Base-by-base conservation (phyloP, 257 asterid genomes). In the Solanum habrochaites region DNA sequence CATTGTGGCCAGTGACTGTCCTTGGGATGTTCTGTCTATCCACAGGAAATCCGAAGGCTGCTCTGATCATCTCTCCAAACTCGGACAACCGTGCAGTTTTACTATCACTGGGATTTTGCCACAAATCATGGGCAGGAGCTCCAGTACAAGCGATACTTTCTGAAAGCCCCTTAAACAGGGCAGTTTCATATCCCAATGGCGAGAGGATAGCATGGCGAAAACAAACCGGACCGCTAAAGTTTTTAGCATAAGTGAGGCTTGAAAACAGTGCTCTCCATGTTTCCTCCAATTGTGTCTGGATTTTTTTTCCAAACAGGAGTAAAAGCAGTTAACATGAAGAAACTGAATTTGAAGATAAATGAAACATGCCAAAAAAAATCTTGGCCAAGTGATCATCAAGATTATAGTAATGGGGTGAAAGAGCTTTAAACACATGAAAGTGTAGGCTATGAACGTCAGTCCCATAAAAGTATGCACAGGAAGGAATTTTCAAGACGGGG, bases 11-110 rank as follows among this genome's bases (percentile, higher is more conserved):
- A 1, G 93, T 89, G 62, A 29, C 87, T 11, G 91, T 89, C 85
- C 88, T 93, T 21, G 87, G 85, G 45, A 40, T 78, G 35, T 21
- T 92, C 83, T 88, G 94, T 64, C 92, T 88, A 39, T 95, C 93
- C 67, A 93, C 88, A 7, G 96, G 99, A 45, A 94, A 88, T 72
- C 94, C 97, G 82, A 97, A 93, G n/a, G 97, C 92, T 40, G 99
- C 95, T 87, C 94, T 91, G 86, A 96, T 92, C 99, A 97, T 97
- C 90, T 97, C 99, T 10, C 99, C 99, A 35, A 97, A 97, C 89
- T 97, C 99, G 6, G 98, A 93, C 25, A 97, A 78, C 73, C 99
- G 95, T 80, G 99, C 98, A 23, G 98, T 96, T 78, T 87, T 97
- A 6, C 52, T 89, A 75, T 93, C 88, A 25, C 94, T 89, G 1